Conservation (phyloP, 164 flowering plant species). For the Platanus orientalis region DNA sequence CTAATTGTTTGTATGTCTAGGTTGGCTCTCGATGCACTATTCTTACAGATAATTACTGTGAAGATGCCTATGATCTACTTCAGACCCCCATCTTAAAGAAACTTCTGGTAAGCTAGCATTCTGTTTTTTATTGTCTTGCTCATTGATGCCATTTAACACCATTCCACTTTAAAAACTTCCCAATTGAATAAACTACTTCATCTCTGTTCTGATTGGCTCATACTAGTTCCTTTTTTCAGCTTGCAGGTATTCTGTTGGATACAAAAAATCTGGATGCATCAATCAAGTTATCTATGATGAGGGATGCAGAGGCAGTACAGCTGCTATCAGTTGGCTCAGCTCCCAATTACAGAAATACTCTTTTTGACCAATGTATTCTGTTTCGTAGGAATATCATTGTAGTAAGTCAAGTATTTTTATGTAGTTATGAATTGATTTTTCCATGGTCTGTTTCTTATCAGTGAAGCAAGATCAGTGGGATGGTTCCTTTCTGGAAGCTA, state of each 20-base stretch:
- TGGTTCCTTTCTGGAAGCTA: conserved; percentile 34
- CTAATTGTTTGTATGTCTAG: conserved; percentile 33
- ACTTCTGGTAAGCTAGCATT: conserved; percentile 42
- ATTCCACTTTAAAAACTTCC: too few relatives aligned
- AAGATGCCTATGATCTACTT: conserved; percentile 74
- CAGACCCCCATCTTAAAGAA: conserved; percentile 50
- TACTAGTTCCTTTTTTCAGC: conserved; percentile 28
- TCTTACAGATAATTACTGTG: conserved; percentile 78
- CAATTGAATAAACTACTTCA: too few relatives aligned
- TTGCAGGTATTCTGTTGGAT: conserved; percentile 66
- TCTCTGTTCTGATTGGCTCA: not conserved
- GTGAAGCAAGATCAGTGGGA: conserved; percentile 60
- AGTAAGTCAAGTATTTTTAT: not conserved
- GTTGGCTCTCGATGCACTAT: conserved; percentile 63
- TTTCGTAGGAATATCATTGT: not conserved
- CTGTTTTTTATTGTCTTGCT: not conserved
- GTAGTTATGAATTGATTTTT: not conserved
- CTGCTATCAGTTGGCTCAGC: conserved; percentile 56
- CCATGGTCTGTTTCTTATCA: conserved; percentile 12
- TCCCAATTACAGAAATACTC: conserved; percentile 42
- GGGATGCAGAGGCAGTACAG: conserved; percentile 74
- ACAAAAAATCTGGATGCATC: conserved; percentile 48
- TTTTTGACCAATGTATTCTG: conserved; percentile 51
- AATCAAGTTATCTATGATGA: conserved; percentile 36
- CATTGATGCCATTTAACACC: not conserved